phyloP scores from a whole-genome alignment of 2,329 filamentous ascomycete genomes.

The Aspergillus viridinutans region DNA sequence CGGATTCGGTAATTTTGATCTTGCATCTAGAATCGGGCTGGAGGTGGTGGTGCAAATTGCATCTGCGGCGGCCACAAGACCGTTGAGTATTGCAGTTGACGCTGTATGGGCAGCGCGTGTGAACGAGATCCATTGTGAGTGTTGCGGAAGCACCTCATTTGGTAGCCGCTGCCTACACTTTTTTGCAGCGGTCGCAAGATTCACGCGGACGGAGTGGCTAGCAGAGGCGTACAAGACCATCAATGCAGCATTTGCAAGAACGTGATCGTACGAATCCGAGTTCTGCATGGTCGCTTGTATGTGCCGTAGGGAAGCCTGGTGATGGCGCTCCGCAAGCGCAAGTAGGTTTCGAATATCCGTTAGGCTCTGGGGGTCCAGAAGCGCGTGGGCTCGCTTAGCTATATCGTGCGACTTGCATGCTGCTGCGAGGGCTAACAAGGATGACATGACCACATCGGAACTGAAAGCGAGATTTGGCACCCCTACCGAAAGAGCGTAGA shows the following conservation, averaged over 20 bases:
- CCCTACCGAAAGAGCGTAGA: conserved; percentile 40
- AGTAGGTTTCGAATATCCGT: conserved; percentile 21
- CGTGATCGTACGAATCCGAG: conserved; percentile 29
- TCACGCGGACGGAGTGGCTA: conserved; percentile 36
- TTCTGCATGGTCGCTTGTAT: conserved; percentile 33
- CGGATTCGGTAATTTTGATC: background rate
- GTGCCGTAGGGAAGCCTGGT: conserved; percentile 36
- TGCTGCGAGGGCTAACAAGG: conserved; percentile 41
- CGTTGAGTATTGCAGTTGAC: conserved; percentile 28
- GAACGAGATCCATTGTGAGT: conserved; percentile 37
- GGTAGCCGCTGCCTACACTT: conserved; percentile 10
- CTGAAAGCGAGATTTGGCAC: conserved; percentile 42
- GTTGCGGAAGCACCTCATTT: conserved; percentile 27
- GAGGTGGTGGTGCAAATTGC: background rate
- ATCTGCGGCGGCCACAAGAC: background rate
- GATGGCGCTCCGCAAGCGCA: conserved; percentile 34
- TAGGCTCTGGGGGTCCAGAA: conserved; percentile 1
- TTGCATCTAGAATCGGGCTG: conserved; percentile 1
- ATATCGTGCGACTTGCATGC: conserved; percentile 36
- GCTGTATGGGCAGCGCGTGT: conserved; percentile 36
- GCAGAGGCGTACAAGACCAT: conserved; percentile 43
- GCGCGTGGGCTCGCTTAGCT: conserved; percentile 2
- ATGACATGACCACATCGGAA: conserved; percentile 40
- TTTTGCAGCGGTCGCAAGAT: conserved; percentile 23
- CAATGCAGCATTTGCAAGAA: conserved; percentile 39